Evolutionary conservation across 108 stramenopile genomes (phyloP).

Genomic region (Cyclotella distinguenda): DNA sequence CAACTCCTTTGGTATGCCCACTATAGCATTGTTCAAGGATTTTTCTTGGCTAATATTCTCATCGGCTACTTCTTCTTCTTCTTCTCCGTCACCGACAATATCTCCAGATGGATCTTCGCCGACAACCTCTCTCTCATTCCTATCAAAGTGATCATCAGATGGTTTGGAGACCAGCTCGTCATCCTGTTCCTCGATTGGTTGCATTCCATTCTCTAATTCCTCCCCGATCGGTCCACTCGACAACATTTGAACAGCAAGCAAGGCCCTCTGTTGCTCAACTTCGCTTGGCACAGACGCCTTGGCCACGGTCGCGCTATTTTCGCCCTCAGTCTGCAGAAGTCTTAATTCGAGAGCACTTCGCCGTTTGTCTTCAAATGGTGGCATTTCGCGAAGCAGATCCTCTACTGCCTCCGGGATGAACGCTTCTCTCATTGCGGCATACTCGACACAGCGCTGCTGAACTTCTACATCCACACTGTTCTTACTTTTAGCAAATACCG

Average conservation of each 20-base stretch:
- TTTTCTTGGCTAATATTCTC: slow-evolving; percentile 11
- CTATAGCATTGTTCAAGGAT: slow-evolving; percentile 27
- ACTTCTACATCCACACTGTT: slow-evolving; percentile 90
- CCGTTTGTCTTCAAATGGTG: slow-evolving; percentile 89
- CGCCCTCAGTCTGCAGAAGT: slow-evolving; percentile 81
- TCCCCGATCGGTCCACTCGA: slow-evolving; percentile 25
- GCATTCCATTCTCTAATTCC: slow-evolving; percentile 19
- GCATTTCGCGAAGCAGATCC: slow-evolving; percentile 93
- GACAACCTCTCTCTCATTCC: slow-evolving; percentile 33
- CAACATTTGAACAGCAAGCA: slow-evolving; percentile 55
- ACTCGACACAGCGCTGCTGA: slow-evolving; percentile 92
- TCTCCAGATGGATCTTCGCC: slow-evolving; percentile 36
- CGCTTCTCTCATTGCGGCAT: slow-evolving; percentile 83
- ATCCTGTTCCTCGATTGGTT: slow-evolving; percentile 53
- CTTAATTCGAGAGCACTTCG: slow-evolving; percentile 78
- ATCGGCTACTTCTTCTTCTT: not conserved
- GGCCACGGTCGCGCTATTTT: slow-evolving; percentile 80
- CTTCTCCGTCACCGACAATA: slow-evolving; percentile 14
- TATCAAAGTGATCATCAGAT: slow-evolving; percentile 13
- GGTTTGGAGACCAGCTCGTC: slow-evolving; percentile 34
- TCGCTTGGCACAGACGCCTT: slow-evolving; percentile 85
- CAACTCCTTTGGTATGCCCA: slow-evolving; percentile 88
- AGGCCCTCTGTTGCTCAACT: slow-evolving; percentile 74
- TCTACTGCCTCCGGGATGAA: slow-evolving; percentile 85
- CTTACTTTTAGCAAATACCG: slow-evolving; percentile 83